Evolutionary conservation across 2,329 filamentous ascomycete species (phyloP).

Genomic region (Chaetomium sp.): DNA sequence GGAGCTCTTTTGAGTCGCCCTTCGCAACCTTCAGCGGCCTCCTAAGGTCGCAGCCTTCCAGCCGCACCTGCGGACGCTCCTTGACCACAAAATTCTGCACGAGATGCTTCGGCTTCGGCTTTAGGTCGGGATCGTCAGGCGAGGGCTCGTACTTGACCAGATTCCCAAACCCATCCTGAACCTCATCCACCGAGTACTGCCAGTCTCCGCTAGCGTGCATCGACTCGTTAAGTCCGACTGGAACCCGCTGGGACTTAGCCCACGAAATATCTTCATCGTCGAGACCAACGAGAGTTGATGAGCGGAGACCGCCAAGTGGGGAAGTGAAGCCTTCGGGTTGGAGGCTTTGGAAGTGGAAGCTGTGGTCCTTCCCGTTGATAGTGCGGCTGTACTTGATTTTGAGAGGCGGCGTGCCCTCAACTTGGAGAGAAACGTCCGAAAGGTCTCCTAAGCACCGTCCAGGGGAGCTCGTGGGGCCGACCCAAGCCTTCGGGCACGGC

Average conservation of each 20-base stretch:
- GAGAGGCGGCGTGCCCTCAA: slow-evolving; percentile 82
- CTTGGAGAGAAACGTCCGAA: slow-evolving; percentile 76
- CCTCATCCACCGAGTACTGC: slow-evolving; percentile 86
- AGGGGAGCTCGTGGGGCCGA: slow-evolving; percentile 55
- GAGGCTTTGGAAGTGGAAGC: slow-evolving; percentile 86
- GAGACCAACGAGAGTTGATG: slow-evolving; percentile 50
- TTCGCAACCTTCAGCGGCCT: slow-evolving; percentile 78
- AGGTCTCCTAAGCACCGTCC: slow-evolving; percentile 81
- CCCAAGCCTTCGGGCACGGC: slow-evolving; percentile 70
- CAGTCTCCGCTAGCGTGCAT: slow-evolving; percentile 72
- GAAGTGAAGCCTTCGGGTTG: slow-evolving; percentile 82
- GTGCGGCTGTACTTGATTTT: slow-evolving; percentile 88
- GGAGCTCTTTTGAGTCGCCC: slow-evolving; percentile 60
- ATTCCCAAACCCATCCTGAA: slow-evolving; percentile 87
- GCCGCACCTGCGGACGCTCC: slow-evolving; percentile 68
- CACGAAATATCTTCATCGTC: slow-evolving; percentile 67
- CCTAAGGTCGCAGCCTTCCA: slow-evolving; percentile 71
- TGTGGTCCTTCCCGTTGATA: slow-evolving; percentile 75
- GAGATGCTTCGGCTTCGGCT: slow-evolving; percentile 54
- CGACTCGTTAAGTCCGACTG: slow-evolving; percentile 84
- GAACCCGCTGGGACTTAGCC: slow-evolving; percentile 69
- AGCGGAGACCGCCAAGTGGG: slow-evolving; percentile 58
- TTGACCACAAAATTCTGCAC: slow-evolving; percentile 78
- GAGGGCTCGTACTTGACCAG: slow-evolving; percentile 64
- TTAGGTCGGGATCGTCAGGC: slow-evolving; percentile 62